Conservation (phyloP, 2,329 filamentous ascomycete species). For the Aaosphaeria pasadenensis region DNA sequence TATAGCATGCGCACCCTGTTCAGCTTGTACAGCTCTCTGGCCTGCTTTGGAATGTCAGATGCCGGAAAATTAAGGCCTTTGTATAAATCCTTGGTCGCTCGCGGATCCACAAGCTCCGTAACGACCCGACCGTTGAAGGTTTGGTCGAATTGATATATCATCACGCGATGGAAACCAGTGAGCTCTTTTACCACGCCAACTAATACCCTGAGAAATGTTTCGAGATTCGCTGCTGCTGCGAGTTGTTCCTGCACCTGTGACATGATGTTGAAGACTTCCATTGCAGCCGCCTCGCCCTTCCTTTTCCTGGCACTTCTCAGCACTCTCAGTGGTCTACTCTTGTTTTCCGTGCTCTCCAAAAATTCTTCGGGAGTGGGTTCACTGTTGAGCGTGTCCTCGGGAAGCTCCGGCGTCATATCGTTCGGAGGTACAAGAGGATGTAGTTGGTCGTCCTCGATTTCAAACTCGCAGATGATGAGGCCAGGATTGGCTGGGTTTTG, state of each 20-base stretch:
- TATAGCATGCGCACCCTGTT: conserved; percentile 89
- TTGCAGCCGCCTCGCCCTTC: conserved; percentile 74
- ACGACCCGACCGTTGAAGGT: conserved; percentile 83
- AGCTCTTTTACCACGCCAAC: conserved; percentile 86
- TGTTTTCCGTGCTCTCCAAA: conserved; percentile 69
- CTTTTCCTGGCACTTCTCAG: conserved; percentile 71
- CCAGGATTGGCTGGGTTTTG: conserved; percentile 62
- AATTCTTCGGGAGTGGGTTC: conserved; percentile 73
- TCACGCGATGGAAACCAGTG: conserved; percentile 86
- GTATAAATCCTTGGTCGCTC: conserved; percentile 77
- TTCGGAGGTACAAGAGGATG: conserved; percentile 63
- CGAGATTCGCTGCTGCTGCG: conserved; percentile 66
- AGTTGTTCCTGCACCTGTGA: conserved; percentile 88
- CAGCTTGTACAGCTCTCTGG: conserved; percentile 81
- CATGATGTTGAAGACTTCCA: conserved; percentile 91
- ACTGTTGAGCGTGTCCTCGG: conserved; percentile 71
- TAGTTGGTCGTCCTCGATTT: conserved; percentile 72
- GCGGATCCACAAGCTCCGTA: conserved; percentile 79
- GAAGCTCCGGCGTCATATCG: conserved; percentile 58
- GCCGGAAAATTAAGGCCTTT: conserved; percentile 87
- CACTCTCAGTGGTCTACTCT: conserved; percentile 74
- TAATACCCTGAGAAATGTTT: conserved; percentile 73
- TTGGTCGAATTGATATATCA: conserved; percentile 89
- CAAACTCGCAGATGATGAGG: conserved; percentile 82
- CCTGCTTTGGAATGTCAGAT: conserved; percentile 81